Evolutionary conservation across 2,329 filamentous ascomycete species (phyloP).

Genomic region (Aspergillus sp.): DNA sequence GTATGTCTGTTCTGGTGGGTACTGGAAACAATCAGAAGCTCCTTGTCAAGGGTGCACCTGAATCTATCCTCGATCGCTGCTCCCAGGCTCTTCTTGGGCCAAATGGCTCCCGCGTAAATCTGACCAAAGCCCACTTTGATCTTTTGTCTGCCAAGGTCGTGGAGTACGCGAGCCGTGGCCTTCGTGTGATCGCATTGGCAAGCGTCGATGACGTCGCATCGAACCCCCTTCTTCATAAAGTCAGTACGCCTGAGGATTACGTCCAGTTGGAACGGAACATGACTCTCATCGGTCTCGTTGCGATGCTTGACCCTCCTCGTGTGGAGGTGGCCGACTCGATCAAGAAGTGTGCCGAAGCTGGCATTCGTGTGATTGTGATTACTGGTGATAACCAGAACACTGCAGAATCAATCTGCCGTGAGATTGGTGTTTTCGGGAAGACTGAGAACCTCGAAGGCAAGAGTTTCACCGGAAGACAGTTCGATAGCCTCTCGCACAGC

Average conservation of each 20-base stretch:
- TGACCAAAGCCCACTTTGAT: conserved; percentile 68
- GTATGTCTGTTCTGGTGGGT: conserved; percentile 93
- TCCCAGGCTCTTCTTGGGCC: conserved; percentile 75
- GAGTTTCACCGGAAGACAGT: conserved; percentile 93
- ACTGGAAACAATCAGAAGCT: conserved; percentile 71
- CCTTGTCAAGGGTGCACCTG: conserved; percentile 93
- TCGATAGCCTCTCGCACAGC: conserved; percentile 75
- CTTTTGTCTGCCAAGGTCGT: conserved; percentile 77
- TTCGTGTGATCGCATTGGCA: conserved; percentile 92
- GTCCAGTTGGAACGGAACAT: conserved; percentile 85
- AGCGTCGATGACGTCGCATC: conserved; percentile 73
- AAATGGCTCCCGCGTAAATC: conserved; percentile 71
- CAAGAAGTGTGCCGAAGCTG: conserved; percentile 83
- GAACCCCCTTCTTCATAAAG: conserved; percentile 68
- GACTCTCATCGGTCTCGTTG: conserved; percentile 89
- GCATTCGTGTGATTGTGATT: conserved; percentile 96
- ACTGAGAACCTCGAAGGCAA: conserved; percentile 84
- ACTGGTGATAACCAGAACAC: conserved; percentile 98
- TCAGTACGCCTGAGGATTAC: conserved; percentile 83
- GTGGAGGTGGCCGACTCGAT: conserved; percentile 87
- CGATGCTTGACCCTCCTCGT: conserved; percentile 95
- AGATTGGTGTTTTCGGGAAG: conserved; percentile 87
- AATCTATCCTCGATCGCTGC: conserved; percentile 91
- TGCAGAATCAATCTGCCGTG: conserved; percentile 93
- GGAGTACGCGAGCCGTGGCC: conserved; percentile 85